These are phyloP conservation scores for Pelargonium australe DNA, from an alignment of 441 rosid species.

Conservation along the genomic window DNA sequence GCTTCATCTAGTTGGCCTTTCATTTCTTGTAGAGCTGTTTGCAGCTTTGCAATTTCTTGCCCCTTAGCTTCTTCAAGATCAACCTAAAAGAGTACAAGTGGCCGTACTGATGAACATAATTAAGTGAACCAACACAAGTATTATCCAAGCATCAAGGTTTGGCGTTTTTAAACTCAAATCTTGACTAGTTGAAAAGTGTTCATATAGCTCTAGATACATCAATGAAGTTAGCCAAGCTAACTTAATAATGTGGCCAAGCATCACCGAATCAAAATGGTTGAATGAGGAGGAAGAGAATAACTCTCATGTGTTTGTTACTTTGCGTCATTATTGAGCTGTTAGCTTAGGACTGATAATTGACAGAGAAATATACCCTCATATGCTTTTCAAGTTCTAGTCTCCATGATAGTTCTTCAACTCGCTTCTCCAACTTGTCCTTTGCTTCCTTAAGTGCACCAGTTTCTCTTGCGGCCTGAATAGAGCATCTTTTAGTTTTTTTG, in stretches of 20 bases:
- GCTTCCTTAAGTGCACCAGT: conserved; percentile 79
- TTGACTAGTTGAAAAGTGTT: too few species aligned
- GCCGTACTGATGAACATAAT: conserved; percentile 2
- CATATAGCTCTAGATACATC: too few species aligned
- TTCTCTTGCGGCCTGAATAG: conserved; percentile 70
- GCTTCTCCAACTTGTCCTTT: conserved; percentile 71
- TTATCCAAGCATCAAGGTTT: conserved; percentile 2
- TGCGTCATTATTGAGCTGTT: background rate
- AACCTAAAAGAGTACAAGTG: conserved; percentile 28
- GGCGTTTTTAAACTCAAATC: background rate
- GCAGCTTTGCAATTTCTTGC: conserved; percentile 49
- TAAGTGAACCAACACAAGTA: background rate
- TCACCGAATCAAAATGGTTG: background rate
- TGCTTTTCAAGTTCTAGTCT: conserved; percentile 60
- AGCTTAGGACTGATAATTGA: background rate
- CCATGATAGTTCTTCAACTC: conserved; percentile 71
- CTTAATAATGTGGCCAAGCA: background rate
- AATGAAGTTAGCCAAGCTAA: too few species aligned
- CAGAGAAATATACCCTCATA: conserved; percentile 41
- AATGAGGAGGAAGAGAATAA: background rate
- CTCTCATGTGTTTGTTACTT: background rate
- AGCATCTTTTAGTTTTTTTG: conserved; percentile 5
- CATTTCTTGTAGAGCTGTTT: conserved; percentile 38
- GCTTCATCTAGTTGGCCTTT: conserved; percentile 51
- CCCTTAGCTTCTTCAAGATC: conserved; percentile 70